Conservation (phyloP, 345 rosid genomes). For the Euphorbia pulcherrima region DNA sequence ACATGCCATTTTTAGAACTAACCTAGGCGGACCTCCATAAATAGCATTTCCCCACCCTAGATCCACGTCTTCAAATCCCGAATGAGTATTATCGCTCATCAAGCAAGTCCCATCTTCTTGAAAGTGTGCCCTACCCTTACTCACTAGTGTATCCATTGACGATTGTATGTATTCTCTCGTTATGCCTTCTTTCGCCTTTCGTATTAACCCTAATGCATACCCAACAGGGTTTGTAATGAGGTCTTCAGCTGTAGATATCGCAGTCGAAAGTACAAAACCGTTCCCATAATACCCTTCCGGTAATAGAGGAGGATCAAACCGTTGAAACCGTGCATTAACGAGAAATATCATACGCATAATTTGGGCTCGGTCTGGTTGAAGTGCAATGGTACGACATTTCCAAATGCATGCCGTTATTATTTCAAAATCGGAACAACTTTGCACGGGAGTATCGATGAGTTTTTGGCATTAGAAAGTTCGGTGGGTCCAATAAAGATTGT, state of each 20-base stretch:
- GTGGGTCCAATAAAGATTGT: slow-evolving; percentile 11
- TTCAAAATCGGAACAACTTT: slow-evolving; percentile 11
- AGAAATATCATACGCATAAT: background rate
- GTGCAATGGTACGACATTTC: slow-evolving; percentile 20
- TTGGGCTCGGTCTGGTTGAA: background rate
- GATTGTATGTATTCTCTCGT: slow-evolving; percentile 20
- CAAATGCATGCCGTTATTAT: slow-evolving; percentile 22
- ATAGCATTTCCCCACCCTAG: slow-evolving; percentile 29
- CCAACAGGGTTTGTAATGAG: slow-evolving; percentile 18
- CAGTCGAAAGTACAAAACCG: slow-evolving; percentile 21
- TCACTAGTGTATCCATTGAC: slow-evolving; percentile 8
- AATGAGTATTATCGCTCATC: background rate
- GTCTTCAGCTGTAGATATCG: slow-evolving; percentile 19
- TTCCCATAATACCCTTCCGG: slow-evolving; percentile 38
- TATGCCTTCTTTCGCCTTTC: slow-evolving; percentile 20
- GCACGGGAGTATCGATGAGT: background rate
- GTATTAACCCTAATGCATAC: slow-evolving; percentile 25
- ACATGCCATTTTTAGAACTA: background rate
- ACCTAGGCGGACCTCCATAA: slow-evolving; percentile 12
- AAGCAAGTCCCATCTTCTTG: background rate
- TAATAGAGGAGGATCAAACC: background rate
- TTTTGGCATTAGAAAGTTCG: background rate
- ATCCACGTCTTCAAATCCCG: slow-evolving; percentile 7
- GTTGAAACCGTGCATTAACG: background rate
- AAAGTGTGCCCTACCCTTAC: background rate